A percentile compares a stretch with the other conserved stretches of the same genome.
These are phyloP conservation scores for Alternaria brassicae DNA, from an alignment of 2,329 filamentous ascomycete genomes.

Conservation along the genomic window DNA sequence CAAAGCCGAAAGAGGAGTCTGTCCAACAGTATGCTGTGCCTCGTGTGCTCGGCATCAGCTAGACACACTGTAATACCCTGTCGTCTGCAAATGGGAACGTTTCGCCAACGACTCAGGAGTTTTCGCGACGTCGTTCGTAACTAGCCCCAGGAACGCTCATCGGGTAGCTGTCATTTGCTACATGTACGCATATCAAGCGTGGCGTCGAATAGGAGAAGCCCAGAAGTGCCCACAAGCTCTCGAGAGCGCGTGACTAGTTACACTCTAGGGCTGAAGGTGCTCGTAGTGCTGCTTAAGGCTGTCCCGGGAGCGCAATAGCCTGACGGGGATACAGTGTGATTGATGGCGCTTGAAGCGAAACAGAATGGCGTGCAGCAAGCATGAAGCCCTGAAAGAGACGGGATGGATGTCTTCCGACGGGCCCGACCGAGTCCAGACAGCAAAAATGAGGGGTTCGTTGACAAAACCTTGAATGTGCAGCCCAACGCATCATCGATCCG, in stretches of 20 bases:
- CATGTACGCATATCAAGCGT: constrained; percentile 14
- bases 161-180: constrained; percentile 20
- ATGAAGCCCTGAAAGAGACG: constrained; percentile 36
- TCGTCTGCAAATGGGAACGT: constrained; percentile 14
- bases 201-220: constrained; percentile 29
- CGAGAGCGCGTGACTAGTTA: constrained; percentile 43
- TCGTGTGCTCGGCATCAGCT: constrained; percentile 28
- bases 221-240: constrained; percentile 29
- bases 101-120: constrained; percentile 10
- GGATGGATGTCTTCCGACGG: constrained; percentile 26
- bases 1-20: constrained; percentile 21
- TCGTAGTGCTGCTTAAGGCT: constrained; percentile 24
- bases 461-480: constrained; percentile 25
- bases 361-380: constrained; percentile 48
- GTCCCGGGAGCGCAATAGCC: constrained; percentile 30
- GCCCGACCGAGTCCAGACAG: constrained; percentile 38
- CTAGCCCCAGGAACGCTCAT: constrained; percentile 37
- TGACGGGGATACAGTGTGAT: constrained; percentile 30
- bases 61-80: constrained; percentile 26
- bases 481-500: constrained; percentile 28
- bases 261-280: constrained; percentile 26
- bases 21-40: constrained; percentile 32
- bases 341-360: constrained; percentile 46
- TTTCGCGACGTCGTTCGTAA: constrained; percentile 26
- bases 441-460: constrained; percentile 36